These are phyloP conservation scores for Hericium rajendrae DNA, from an alignment of 768 basidiomycete genomes.

Conservation along the genomic window DNA sequence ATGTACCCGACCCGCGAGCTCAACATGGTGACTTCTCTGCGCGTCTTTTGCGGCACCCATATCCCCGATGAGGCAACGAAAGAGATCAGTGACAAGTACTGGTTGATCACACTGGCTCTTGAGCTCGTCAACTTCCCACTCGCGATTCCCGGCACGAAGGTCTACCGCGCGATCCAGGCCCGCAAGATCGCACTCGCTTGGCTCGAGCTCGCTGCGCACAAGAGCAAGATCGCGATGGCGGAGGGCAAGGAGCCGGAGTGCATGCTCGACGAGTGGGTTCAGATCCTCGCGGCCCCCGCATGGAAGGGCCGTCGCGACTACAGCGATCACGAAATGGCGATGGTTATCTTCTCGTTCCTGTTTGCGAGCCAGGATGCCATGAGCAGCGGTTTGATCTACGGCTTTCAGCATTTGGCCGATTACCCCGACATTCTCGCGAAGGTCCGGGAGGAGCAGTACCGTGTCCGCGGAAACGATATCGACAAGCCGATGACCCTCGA, in stretches of 20 bases:
- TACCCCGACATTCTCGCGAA: slow-evolving; percentile 82
- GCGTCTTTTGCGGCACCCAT: slow-evolving; percentile 90
- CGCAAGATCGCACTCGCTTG: slow-evolving; percentile 78
- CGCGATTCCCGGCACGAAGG: slow-evolving; percentile 90
- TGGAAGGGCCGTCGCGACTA: slow-evolving; percentile 79
- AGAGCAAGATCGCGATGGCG: slow-evolving; percentile 77
- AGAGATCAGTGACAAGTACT: slow-evolving; percentile 90
- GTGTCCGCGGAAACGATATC: slow-evolving; percentile 68
- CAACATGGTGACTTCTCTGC: slow-evolving; percentile 96
- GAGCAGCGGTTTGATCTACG: slow-evolving; percentile 93
- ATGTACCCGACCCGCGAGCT: slow-evolving; percentile 90
- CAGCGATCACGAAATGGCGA: slow-evolving; percentile 90
- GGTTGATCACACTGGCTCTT: slow-evolving; percentile 89
- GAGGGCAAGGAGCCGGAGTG: slow-evolving; percentile 74
- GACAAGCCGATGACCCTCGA: slow-evolving; percentile 77
- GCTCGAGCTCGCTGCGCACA: slow-evolving; percentile 69
- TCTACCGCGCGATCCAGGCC: slow-evolving; percentile 87
- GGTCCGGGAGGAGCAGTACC: slow-evolving; percentile 84
- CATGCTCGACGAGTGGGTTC: slow-evolving; percentile 90
- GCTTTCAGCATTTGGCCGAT: slow-evolving; percentile 94
- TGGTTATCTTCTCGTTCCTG: slow-evolving; percentile 94
- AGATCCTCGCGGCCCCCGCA: slow-evolving; percentile 51
- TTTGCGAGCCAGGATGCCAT: slow-evolving; percentile 98
- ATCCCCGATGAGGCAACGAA: slow-evolving; percentile 69
- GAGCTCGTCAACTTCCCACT: slow-evolving; percentile 99